Evolutionary conservation across 148 eudicot genomes (phyloP).

Genomic region (Persicaria tinctoria): DNA sequence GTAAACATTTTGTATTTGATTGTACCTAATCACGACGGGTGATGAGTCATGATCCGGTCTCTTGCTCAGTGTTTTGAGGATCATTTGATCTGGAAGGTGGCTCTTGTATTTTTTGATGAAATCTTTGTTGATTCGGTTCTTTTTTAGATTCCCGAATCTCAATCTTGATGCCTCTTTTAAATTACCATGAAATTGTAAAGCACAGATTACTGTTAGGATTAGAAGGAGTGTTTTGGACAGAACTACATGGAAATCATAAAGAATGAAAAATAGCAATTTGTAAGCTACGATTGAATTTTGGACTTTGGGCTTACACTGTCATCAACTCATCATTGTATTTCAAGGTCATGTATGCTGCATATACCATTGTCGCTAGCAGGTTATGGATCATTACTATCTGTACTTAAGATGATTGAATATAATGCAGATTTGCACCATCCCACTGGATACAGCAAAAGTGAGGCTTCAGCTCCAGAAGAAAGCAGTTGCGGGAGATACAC

Average conservation of each 20-base stretch:
- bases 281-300: neutral
- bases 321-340: neutral
- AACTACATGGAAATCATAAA: neutral
- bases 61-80: neutral
- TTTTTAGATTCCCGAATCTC: neutral
- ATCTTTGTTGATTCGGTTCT: neutral
- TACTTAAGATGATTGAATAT: neutral
- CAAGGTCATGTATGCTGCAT: neutral
- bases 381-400: neutral
- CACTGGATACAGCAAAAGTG: conserved; percentile 95
- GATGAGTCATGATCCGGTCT: neutral
- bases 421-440: conserved; percentile 72
- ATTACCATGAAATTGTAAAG: neutral
- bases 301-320: neutral
- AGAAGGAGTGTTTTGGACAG: neutral
- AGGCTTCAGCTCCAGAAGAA: conserved; percentile 96
- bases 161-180: neutral
- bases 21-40: neutral
- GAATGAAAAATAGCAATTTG: neutral
- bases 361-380: neutral
- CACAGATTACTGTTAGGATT: neutral
- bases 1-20: neutral
- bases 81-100: neutral
- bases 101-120: neutral
- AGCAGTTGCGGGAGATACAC: conserved; percentile 58